phyloP scores from a whole-genome alignment of 1,284 basidiomycete genomes.

The Sphagnurus paluster region DNA sequence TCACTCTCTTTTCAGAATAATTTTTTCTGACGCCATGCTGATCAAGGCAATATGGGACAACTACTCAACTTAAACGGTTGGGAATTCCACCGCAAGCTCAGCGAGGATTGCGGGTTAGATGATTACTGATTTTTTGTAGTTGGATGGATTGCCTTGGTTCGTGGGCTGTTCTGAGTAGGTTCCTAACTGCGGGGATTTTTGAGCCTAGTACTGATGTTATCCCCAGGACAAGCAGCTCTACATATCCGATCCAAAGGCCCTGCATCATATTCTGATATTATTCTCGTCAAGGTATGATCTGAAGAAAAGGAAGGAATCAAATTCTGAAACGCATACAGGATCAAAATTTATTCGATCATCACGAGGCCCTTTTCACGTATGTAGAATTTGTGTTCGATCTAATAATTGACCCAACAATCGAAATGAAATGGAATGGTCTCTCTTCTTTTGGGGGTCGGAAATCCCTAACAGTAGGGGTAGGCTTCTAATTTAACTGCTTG shows the following conservation, averaged over 20 bases:
- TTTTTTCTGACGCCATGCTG: no score
- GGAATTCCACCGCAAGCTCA: constrained; percentile 7
- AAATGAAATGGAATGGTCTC: constrained; percentile 25
- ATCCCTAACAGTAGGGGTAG: constrained; percentile 35
- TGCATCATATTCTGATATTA: constrained; percentile 39
- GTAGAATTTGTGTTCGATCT: no score
- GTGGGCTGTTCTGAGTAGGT: constrained; percentile 29
- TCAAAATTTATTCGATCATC: constrained; percentile 29
- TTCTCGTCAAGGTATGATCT: constrained; percentile 31
- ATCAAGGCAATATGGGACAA: constrained; percentile 10
- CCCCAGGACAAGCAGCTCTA: constrained; percentile 28
- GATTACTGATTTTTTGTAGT: constrained; percentile 16
- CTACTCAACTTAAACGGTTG: constrained; percentile 9
- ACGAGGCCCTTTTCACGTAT: constrained; percentile 34
- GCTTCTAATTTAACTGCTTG: constrained; percentile 2
- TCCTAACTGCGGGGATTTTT: not conserved
- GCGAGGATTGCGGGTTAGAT: not conserved
- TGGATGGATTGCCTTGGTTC: constrained; percentile 25
- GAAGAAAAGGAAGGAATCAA: no score
- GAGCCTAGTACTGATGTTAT: not conserved
- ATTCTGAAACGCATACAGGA: constrained; percentile 12
- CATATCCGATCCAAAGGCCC: constrained; percentile 33
- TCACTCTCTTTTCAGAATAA: not conserved
- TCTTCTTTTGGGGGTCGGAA: constrained; percentile 38
- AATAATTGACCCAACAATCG: not conserved